Conservation (phyloP, 129 eudicot species). For the Kitagawia praeruptora region DNA sequence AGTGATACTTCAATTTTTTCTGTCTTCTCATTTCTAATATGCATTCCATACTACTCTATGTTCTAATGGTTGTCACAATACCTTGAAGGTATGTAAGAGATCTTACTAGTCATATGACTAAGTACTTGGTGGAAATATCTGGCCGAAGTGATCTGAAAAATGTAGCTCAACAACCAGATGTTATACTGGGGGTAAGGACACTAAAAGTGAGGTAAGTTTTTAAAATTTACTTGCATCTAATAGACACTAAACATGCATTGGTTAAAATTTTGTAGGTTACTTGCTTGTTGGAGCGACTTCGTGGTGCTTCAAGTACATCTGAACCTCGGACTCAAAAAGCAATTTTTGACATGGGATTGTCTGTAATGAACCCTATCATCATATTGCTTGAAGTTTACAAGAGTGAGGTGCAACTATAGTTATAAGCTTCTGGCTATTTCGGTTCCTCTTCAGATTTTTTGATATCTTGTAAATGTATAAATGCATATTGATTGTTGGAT, state of each 20-base stretch:
- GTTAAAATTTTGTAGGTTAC: constrained; percentile 43
- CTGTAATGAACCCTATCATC: constrained; percentile 73
- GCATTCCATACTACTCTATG: background rate
- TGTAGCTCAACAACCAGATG: constrained; percentile 70
- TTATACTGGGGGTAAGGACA: constrained; percentile 60
- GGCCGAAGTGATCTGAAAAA: constrained; percentile 62
- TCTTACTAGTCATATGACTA: constrained; percentile 63
- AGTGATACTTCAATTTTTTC: constrained; percentile 16
- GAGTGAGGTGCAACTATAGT: constrained; percentile 51
- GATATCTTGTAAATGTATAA: background rate
- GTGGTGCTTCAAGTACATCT: constrained; percentile 92
- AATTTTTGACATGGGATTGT: constrained; percentile 72
- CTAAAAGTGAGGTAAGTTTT: background rate
- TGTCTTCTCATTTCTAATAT: background rate
- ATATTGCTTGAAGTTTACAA: constrained; percentile 72
- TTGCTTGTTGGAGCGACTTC: constrained; percentile 88
- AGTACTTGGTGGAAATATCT: constrained; percentile 64
- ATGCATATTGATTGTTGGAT: background rate
- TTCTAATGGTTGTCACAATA: constrained; percentile 11
- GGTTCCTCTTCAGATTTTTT: background rate
- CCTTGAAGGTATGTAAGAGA: constrained; percentile 54
- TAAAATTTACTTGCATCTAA: background rate
- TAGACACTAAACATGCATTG: background rate
- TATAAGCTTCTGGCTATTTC: background rate
- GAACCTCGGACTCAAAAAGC: constrained; percentile 89